These are phyloP conservation scores for Aureobasidium sp. DNA, from an alignment of 2,329 filamentous ascomycete genomes.

Conservation along the genomic window DNA sequence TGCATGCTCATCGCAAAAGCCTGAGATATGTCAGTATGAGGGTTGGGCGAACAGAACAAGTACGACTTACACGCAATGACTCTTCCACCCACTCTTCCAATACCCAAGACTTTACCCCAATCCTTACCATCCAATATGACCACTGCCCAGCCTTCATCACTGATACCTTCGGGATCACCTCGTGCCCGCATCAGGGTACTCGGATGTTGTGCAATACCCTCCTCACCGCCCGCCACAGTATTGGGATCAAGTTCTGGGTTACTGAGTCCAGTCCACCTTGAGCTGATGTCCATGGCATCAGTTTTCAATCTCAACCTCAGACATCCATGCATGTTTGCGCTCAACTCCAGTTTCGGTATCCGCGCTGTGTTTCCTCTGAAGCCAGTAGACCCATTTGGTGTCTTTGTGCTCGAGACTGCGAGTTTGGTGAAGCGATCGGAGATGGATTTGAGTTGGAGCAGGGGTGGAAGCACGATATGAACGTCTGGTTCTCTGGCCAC, in stretches of 20 bases:
- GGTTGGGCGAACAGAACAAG: not conserved
- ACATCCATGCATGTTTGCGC: constrained; percentile 90
- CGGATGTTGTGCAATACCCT: constrained; percentile 66
- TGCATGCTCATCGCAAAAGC: constrained; percentile 70
- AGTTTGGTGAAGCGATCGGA: constrained; percentile 93
- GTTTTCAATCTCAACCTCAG: constrained; percentile 72
- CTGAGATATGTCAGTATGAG: constrained; percentile 27
- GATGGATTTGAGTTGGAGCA: constrained; percentile 85
- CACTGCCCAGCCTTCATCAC: constrained; percentile 76
- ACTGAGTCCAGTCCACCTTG: constrained; percentile 73
- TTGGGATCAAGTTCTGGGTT: constrained; percentile 81
- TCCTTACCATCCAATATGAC: constrained; percentile 89
- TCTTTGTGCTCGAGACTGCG: constrained; percentile 41
- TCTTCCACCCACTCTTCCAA: constrained; percentile 77
- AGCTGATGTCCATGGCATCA: constrained; percentile 76
- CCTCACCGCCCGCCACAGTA: constrained; percentile 58
- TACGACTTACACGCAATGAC: constrained; percentile 72
- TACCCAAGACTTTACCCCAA: constrained; percentile 89
- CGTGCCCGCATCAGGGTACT: constrained; percentile 65
- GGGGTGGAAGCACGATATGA: constrained; percentile 79
- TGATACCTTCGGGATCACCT: constrained; percentile 50
- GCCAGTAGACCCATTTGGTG: constrained; percentile 25
- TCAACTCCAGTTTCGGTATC: constrained; percentile 67
- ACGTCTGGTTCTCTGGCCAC: constrained; percentile 86
- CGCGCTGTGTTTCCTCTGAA: constrained; percentile 22